These are phyloP conservation scores for Candida railenensis DNA, from an alignment of 805 yeast species.

Conservation along the genomic window DNA sequence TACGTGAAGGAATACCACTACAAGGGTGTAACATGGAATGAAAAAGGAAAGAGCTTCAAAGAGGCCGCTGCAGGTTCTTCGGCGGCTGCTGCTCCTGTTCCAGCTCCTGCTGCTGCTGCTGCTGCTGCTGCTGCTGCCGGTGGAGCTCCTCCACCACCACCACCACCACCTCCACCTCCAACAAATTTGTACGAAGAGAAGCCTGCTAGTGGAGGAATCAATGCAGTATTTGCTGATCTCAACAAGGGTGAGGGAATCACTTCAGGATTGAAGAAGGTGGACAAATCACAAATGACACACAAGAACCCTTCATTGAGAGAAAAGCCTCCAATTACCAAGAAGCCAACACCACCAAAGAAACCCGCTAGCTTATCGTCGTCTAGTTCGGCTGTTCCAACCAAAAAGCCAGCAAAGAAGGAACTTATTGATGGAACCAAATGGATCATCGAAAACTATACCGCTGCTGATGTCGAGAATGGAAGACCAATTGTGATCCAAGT, in stretches of 20 bases:
- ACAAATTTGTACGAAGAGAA: constrained; percentile 58
- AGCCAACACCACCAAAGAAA: constrained; percentile 82
- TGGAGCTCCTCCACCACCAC: constrained; percentile 71
- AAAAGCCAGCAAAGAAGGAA: constrained; percentile 54
- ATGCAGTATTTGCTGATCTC: constrained; percentile 89
- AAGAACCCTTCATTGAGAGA: constrained; percentile 83
- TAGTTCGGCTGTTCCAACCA: constrained; percentile 43
- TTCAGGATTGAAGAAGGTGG: constrained; percentile 85
- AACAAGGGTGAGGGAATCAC: constrained; percentile 86
- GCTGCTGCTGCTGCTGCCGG: constrained; percentile 36
- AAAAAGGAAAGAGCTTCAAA: constrained; percentile 55
- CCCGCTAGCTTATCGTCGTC: constrained; percentile 59
- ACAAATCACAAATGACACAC: constrained; percentile 90
- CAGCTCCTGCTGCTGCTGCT: constrained; percentile 37
- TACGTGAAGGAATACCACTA: constrained; percentile 78
- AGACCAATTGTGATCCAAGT: constrained; percentile 72
- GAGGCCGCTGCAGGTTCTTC: constrained; percentile 40
- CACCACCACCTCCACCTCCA: constrained; percentile 89
- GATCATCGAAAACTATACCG: constrained; percentile 79
- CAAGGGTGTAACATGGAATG: constrained; percentile 81
- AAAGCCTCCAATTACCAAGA: constrained; percentile 43
- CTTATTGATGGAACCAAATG: constrained; percentile 80
- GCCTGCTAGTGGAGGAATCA: constrained; percentile 51
- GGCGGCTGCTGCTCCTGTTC: constrained; percentile 19
- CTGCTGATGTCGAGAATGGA: constrained; percentile 38